Percentiles rank a stretch among this genome's conserved stretches.
Evolutionary conservation across 805 yeast genomes (phyloP).

Genomic region (Metschnikowia rubicola): DNA sequence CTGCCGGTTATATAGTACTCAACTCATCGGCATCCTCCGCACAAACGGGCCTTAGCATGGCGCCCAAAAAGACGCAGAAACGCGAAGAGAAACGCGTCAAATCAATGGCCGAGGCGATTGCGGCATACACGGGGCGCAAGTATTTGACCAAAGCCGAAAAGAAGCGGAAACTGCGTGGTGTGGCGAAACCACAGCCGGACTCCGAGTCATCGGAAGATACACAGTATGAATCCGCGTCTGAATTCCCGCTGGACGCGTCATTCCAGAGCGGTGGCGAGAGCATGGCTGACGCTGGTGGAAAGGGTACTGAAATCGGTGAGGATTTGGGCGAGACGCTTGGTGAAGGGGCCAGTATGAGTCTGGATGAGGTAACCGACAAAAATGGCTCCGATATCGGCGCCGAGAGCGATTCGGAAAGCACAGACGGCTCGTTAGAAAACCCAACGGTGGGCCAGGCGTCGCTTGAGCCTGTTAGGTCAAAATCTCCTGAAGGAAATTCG

Average conservation of each 20-base stretch:
- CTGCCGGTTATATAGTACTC: constrained; percentile 17
- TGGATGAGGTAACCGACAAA: no score
- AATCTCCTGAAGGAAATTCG: no score
- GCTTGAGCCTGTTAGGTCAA: no score
- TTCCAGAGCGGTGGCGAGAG: constrained; percentile 9
- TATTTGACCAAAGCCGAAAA: constrained; percentile 45
- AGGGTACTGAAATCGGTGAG: constrained; percentile 15
- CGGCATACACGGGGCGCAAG: constrained; percentile 53
- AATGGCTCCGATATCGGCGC: no score
- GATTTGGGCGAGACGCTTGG: constrained; percentile 23
- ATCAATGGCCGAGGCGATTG: constrained; percentile 58
- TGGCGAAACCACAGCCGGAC: constrained; percentile 5
- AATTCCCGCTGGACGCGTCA: constrained; percentile 22
- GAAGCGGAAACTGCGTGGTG: constrained; percentile 9
- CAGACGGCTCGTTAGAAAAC: no score
- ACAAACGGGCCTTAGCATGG: background rate
- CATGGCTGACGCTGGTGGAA: background rate
- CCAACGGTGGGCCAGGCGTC: no score
- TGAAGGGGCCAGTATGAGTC: constrained; percentile 7
- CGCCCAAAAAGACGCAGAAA: constrained; percentile 1
- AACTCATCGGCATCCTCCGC: constrained; percentile 8
- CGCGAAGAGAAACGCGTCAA: constrained; percentile 21
- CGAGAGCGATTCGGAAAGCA: no score
- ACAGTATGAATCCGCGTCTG: constrained; percentile 33
- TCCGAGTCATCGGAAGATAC: constrained; percentile 21